These are phyloP conservation scores for Tetracladium maxilliforme DNA, from an alignment of 2,329 filamentous ascomycete species.

Conservation along the genomic window DNA sequence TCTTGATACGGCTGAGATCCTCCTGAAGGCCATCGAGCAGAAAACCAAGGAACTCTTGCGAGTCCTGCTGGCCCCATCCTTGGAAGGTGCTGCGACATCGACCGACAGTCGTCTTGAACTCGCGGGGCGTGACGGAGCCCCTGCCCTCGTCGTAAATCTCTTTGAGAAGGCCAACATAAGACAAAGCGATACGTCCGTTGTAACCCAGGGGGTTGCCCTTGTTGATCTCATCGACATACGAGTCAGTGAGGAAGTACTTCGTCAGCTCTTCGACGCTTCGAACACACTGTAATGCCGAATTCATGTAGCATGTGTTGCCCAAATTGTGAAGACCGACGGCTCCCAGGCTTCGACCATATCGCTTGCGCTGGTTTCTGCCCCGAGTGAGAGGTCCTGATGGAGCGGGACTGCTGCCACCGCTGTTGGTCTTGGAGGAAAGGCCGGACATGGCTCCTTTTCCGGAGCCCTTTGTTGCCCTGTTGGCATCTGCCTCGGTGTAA, in stretches of 20 bases:
- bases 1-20: constrained; percentile 82
- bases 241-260: constrained; percentile 69
- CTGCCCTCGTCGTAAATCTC: constrained; percentile 60
- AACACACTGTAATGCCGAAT: constrained; percentile 89
- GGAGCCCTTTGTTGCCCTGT: constrained; percentile 2
- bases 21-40: constrained; percentile 89
- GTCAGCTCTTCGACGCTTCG: constrained; percentile 87
- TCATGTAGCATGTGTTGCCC: constrained; percentile 99
- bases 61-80: constrained; percentile 92
- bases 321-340: constrained; percentile 78
- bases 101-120: constrained; percentile 74
- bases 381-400: constrained; percentile 49
- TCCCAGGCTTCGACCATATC: constrained; percentile 58
- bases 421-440: constrained; percentile 32
- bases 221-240: constrained; percentile 73
- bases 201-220: constrained; percentile 73
- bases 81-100: constrained; percentile 75
- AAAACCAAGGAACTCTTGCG: constrained; percentile 92
- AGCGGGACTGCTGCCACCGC: constrained; percentile 55
- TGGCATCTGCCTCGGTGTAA: constrained; percentile 15
- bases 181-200: constrained; percentile 71
- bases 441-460: constrained; percentile 15
- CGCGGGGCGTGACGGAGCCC: constrained; percentile 59
- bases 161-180: constrained; percentile 63
- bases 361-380: constrained; percentile 52